Base-by-base conservation (phyloP, 345 rosid species). In the Gossypium bickii region DNA sequence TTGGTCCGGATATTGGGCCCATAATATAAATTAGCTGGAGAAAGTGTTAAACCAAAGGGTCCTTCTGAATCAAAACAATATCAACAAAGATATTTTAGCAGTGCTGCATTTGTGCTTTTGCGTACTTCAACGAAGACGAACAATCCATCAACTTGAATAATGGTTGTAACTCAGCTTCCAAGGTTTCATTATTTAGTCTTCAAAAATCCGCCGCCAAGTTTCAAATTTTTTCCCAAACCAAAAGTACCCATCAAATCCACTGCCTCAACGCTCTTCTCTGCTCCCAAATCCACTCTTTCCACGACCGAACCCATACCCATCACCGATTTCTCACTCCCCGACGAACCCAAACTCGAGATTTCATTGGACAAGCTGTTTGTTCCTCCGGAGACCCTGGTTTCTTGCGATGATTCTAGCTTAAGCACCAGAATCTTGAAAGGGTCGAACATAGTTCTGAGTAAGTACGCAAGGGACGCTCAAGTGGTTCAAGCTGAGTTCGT, bases 371-470 rank as follows among this genome's bases (percentile, higher is more conserved):
- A 83, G 86, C 90, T 92, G 60, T 94, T 94, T 61, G 62, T 94
- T 4, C 98, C 98, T 3, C 97, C 97, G 12, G 97, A 94, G 15
- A 92, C 97, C 1, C 87, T 83, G 47, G 83, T 94, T 20, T 80
- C 86, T 71, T 55, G 78, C 44, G 83, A 83, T 1, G 82, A 79
- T 56, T 27, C 87, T 18, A 60, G 72, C 45, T 47, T 87, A 44
- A 75, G 81, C 41, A 51, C 97, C 12, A 88, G 97, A 80, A 85
- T 94, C 74, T 71, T 94, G 80, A 90, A 86, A 79, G 97, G 97
- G 11, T 90, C 98, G 29, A 94, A 94, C 69, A 92, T 94, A 20
- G 98, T 94, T 67, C 69, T 94, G 75, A 94, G 97, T 73, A 90
- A 84, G 87, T 94, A 94, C 72, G 98, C 97, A 17, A 85, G 89